These are phyloP conservation scores for Bipolaris zeicola DNA, from an alignment of 2,329 filamentous ascomycete genomes.

Conservation along the genomic window DNA sequence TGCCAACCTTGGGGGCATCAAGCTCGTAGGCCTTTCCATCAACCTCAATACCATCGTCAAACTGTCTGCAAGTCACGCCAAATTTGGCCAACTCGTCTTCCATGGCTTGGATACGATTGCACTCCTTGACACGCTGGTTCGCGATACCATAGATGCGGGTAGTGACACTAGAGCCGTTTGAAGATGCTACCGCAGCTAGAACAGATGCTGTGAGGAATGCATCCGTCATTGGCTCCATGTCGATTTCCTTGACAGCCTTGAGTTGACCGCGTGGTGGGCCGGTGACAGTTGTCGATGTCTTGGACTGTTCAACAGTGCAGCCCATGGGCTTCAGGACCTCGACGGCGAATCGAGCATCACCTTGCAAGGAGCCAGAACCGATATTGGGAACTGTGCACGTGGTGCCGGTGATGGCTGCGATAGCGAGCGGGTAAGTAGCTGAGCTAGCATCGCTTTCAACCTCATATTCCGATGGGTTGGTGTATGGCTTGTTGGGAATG, in stretches of 20 bases:
- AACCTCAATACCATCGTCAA: conserved; percentile 90
- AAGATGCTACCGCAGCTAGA: conserved; percentile 84
- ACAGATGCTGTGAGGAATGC: conserved; percentile 96
- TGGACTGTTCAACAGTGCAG: conserved; percentile 83
- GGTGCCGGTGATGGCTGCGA: conserved; percentile 93
- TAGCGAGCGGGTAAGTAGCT: conserved; percentile 91
- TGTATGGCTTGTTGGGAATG: conserved; percentile 83
- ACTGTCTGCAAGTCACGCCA: conserved; percentile 81
- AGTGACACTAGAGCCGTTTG: conserved; percentile 63
- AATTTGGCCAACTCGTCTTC: conserved; percentile 93
- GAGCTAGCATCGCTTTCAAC: conserved; percentile 98
- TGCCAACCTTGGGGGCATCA: conserved; percentile 61
- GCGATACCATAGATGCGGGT: conserved; percentile 93
- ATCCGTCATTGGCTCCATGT: conserved; percentile 99
- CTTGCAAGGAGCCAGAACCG: conserved; percentile 87
- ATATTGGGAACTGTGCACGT: conserved; percentile 97
- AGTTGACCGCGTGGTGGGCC: conserved; percentile 78
- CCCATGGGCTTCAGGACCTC: conserved; percentile 93
- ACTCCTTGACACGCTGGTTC: conserved; percentile 97
- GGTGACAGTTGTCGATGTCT: conserved; percentile 86
- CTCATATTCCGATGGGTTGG: conserved; percentile 82
- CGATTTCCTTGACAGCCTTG: conserved; percentile 77
- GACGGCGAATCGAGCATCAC: conserved; percentile 90
- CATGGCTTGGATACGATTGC: conserved; percentile 96
- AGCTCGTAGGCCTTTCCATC: conserved; percentile 62